Evolutionary conservation across 345 rosid species (phyloP), one percentile per base, ranked within the genome.

Genomic region (Geranium brycei): DNA sequence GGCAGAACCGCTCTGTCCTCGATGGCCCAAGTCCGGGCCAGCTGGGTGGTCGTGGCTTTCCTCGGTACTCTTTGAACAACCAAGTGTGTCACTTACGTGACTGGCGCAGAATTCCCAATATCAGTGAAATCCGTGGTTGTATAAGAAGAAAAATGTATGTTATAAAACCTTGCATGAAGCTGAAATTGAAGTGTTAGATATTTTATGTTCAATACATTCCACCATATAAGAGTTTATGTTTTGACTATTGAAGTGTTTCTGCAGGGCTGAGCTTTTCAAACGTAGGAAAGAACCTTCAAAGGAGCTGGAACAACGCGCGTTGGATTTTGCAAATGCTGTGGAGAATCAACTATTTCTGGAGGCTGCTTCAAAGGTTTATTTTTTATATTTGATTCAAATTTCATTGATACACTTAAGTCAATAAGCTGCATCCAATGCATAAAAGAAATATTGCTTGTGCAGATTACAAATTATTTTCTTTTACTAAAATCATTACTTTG

Each of bases 261-360:
- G 15, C 53, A 18, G 40, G 11, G 30, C 16, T n/a, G 14, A 6
- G 40, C 2, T n/a, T 62, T 62, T 41, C 55, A 62, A 40, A 17
- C 18, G 15, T 5, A 19, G 19, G 19, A 10, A 5, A 5, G 47
- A 38, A 38, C 47, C 47, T 38, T 38, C 47, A 38, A 30, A 17
- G 19, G 64, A 10, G 51, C 19, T 51, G 13, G 11, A 7, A 35
- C 57, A 31, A n/a, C 62, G n/a, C 35, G 61, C 7, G 19, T 67
- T 35, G 31, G 31, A 63, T 12, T 4, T 63, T 60, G 62, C 59
- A 19, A 31, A 4, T n/a, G 2, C 35, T 57, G 23, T 63, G 14
- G 67, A 72, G 57, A 72, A 72, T 55, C 64, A 63, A 38, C 17
- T 53, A 23, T 72, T 51, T 38, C 15, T 5, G 23, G 61, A 60